Conservation (phyloP, 371 early-diverging fungal genomes). For the Apophysomyces sp. region DNA sequence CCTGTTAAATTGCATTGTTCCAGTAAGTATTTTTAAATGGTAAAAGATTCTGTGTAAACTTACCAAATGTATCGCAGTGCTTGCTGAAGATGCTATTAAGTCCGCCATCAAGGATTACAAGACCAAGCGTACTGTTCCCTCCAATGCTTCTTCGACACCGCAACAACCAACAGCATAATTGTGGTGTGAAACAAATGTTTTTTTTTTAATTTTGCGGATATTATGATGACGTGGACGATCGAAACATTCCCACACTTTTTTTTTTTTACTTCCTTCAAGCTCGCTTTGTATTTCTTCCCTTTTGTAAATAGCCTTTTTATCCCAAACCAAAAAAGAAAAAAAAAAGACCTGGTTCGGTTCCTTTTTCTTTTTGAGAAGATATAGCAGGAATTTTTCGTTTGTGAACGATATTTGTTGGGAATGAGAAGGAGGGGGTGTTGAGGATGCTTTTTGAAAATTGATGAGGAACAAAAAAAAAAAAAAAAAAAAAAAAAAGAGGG, state of each 20-base stretch:
- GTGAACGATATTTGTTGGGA: no score
- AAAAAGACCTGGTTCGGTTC: no score
- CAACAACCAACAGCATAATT: background rate
- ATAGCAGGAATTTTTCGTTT: no score
- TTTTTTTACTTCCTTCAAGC: background rate
- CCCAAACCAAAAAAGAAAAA: background rate
- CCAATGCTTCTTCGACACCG: slow-evolving; percentile 8
- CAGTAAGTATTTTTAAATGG: slow-evolving; percentile 52
- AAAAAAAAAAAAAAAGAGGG: no score
- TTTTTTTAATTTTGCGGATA: background rate
- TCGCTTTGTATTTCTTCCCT: background rate
- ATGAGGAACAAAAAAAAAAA: no score
- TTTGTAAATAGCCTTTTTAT: background rate
- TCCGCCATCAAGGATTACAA: slow-evolving; percentile 93
- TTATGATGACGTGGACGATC: background rate
- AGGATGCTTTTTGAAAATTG: no score
- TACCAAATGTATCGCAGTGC: slow-evolving; percentile 58
- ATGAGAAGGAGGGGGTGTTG: no score
- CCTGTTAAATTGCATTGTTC: slow-evolving; percentile 99
- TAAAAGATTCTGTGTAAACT: background rate
- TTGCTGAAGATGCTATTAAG: slow-evolving; percentile 99
- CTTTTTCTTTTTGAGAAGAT: no score
- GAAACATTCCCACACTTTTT: background rate
- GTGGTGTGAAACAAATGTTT: background rate
- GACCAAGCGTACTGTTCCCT: slow-evolving; percentile 53